These are phyloP conservation scores for Mollisiaceae sp. DNA, from an alignment of 2,329 filamentous ascomycete genomes.

Conservation along the genomic window DNA sequence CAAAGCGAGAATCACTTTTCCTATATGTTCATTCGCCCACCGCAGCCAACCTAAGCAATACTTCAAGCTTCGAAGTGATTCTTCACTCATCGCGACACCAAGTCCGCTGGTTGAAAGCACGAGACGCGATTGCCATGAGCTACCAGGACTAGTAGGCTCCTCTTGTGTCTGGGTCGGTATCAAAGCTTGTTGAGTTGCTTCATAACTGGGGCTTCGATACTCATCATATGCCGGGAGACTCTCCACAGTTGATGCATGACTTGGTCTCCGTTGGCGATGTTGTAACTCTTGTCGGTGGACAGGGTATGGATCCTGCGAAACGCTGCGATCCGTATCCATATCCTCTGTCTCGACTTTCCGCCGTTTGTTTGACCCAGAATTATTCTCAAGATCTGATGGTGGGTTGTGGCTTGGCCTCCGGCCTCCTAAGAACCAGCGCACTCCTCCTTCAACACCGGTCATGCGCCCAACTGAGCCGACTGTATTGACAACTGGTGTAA, in stretches of 20 bases:
- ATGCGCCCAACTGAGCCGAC: slow-evolving; percentile 82
- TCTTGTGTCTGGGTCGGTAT: slow-evolving; percentile 42
- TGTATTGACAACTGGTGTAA: slow-evolving; percentile 85
- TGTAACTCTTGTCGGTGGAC: slow-evolving; percentile 37
- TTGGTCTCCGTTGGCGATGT: slow-evolving; percentile 38
- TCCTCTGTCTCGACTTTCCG: slow-evolving; percentile 58
- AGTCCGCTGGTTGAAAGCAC: slow-evolving; percentile 91
- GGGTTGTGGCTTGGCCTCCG: slow-evolving; percentile 43
- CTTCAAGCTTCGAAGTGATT: slow-evolving; percentile 81
- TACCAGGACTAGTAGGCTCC: slow-evolving; percentile 36
- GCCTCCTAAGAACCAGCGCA: slow-evolving; percentile 80
- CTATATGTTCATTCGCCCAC: slow-evolving; percentile 82
- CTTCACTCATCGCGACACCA: slow-evolving; percentile 88
- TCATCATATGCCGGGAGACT: slow-evolving; percentile 86
- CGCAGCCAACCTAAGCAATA: slow-evolving; percentile 83
- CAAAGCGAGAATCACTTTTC: slow-evolving; percentile 74
- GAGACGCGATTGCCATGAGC: slow-evolving; percentile 78
- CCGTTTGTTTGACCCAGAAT: slow-evolving; percentile 59
- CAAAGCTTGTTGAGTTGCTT: slow-evolving; percentile 56
- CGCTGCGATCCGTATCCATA: slow-evolving; percentile 41
- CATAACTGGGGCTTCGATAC: slow-evolving; percentile 74
- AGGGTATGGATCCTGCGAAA: slow-evolving; percentile 41
- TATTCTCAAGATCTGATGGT: slow-evolving; percentile 52
- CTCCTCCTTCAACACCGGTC: slow-evolving; percentile 85
- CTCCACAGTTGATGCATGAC: slow-evolving; percentile 60